phyloP scores from a whole-genome alignment of 495 filamentous ascomycete genomes.

The Alectoria sarmentosa region DNA sequence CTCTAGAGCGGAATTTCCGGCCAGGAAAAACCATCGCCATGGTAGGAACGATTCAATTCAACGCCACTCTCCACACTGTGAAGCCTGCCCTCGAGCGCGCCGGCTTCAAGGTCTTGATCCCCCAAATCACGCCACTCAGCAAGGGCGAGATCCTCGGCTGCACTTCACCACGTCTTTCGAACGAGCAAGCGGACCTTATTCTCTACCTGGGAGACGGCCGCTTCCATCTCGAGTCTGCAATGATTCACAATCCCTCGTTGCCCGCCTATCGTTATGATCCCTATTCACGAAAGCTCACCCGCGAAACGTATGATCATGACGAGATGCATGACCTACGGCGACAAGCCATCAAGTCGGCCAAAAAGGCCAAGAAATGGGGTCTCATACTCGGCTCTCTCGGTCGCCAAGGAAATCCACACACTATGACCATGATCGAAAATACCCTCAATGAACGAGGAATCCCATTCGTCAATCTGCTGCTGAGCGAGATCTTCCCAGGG shows the following conservation, averaged over 20 bases:
- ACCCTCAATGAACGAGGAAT: conserved; percentile 60
- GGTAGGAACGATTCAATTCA: conserved; percentile 98
- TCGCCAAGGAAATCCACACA: conserved; percentile 91
- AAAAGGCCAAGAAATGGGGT: conserved; percentile 77
- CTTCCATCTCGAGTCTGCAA: conserved; percentile 95
- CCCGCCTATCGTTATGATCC: conserved; percentile 96
- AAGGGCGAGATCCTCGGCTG: conserved; percentile 96
- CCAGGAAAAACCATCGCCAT: conserved; percentile 80
- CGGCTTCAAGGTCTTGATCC: conserved; percentile 77
- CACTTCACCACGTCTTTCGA: conserved; percentile 70
- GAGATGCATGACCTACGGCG: conserved; percentile 79
- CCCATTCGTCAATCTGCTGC: conserved; percentile 70
- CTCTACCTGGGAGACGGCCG: conserved; percentile 93
- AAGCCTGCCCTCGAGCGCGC: conserved; percentile 65
- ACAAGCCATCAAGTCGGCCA: conserved; percentile 67
- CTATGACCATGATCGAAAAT: conserved; percentile 75
- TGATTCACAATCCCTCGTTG: conserved; percentile 92
- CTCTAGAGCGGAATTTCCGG: conserved; percentile 82
- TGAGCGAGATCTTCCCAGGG: conserved; percentile 93
- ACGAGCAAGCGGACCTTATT: conserved; percentile 61
- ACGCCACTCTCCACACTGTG: conserved; percentile 84
- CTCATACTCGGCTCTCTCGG: conserved; percentile 90
- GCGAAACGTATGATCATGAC: conserved; percentile 80
- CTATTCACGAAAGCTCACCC: conserved; percentile 84
- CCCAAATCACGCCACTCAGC: conserved; percentile 85